These are phyloP conservation scores for Claviceps quebecensis DNA, from an alignment of 2,329 filamentous ascomycete species.

Conservation along the genomic window DNA sequence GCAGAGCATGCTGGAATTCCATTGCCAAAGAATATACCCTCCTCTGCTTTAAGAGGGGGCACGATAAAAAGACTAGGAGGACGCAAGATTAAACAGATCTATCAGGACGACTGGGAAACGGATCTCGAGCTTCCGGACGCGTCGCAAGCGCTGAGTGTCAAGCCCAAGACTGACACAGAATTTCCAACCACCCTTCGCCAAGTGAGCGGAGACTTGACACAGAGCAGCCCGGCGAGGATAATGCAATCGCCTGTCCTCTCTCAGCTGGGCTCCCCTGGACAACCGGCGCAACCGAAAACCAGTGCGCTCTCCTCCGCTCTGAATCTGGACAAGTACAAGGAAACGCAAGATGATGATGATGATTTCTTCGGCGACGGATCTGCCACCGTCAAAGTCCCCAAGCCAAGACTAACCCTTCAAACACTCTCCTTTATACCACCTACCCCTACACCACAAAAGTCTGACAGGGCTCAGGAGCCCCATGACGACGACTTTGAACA, in stretches of 20 bases:
- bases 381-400: constrained; percentile 55
- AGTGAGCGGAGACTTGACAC: constrained; percentile 42
- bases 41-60: constrained; percentile 79
- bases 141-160: constrained; percentile 49
- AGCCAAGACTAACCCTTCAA: constrained; percentile 28
- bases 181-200: constrained; percentile 58
- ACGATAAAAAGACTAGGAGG: constrained; percentile 83
- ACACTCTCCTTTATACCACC: constrained; percentile 40
- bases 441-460: constrained; percentile 40
- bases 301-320: constrained; percentile 30
- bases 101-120: constrained; percentile 71
- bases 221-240: constrained; percentile 36
- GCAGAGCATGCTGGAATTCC: constrained; percentile 85
- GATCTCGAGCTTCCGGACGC: constrained; percentile 56
- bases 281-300: constrained; percentile 18
- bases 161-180: constrained; percentile 41
- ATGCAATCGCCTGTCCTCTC: constrained; percentile 14
- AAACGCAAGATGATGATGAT: constrained; percentile 47
- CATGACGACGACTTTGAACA: constrained; percentile 54
- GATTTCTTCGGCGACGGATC: constrained; percentile 49
- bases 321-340: constrained; percentile 50
- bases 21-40: constrained; percentile 71
- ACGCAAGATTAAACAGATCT: constrained; percentile 55
- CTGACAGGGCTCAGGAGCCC: constrained; percentile 17
- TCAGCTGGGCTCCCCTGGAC: constrained; percentile 18